Conservation (phyloP, 148 eudicot species). For the Arbutus unedo region DNA sequence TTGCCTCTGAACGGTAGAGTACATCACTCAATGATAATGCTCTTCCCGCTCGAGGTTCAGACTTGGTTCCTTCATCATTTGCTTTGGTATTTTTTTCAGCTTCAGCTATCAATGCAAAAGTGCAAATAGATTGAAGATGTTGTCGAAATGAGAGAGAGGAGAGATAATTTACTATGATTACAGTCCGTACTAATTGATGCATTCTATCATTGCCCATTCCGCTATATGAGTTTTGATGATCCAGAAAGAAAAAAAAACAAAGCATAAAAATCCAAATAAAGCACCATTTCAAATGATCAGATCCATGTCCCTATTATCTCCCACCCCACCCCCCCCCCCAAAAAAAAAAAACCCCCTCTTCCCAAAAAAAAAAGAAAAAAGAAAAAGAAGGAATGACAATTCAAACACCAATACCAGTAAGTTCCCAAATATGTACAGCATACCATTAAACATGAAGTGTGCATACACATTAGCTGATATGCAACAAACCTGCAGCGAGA, state of each 20-base stretch:
- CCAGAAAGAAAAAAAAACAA: not conserved
- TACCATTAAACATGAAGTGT: not conserved
- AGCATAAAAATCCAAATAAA: not conserved
- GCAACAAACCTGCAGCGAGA: constrained; percentile 62
- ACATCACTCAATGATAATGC: constrained; percentile 74
- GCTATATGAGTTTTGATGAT: not conserved
- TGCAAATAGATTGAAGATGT: not conserved
- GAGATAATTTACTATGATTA: not conserved
- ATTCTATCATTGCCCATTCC: not conserved
- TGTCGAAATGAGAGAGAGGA: not conserved
- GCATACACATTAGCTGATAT: not conserved
- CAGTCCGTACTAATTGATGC: not conserved
- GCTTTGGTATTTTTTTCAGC: constrained; percentile 50
- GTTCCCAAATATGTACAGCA: not conserved
- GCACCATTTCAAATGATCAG: not conserved
- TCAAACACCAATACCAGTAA: no score
- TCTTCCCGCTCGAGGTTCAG: constrained; percentile 56
- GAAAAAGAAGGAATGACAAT: not conserved
- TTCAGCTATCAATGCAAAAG: constrained; percentile 45
- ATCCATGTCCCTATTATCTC: not conserved
- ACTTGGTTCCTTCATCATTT: constrained; percentile 45
- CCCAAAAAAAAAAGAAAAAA: not conserved
- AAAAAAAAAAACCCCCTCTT: not conserved
- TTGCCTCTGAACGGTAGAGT: constrained; percentile 60
- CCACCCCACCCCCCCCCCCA: not conserved